Evolutionary conservation across 306 rosid genomes (phyloP), one percentile per base, ranked within the genome.

Genomic region (Rubus parviflorus): DNA sequence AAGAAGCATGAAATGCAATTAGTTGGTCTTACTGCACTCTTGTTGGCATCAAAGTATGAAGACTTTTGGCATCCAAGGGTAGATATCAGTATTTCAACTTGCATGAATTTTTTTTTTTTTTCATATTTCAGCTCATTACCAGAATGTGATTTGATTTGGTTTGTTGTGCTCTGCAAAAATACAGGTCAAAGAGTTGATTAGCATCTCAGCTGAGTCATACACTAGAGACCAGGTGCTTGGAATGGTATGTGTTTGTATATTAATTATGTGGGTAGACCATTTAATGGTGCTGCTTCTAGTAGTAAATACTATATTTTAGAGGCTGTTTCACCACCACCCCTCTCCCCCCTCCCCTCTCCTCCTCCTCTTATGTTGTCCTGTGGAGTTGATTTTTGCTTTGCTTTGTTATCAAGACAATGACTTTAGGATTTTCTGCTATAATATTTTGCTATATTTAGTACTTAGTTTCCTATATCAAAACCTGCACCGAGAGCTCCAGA

Each of bases 11-110:
- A 92, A 75, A 75, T 92, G 89, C 97, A 92, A 83, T 87, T 92
- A 84, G 93, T 95, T 87, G 98, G 97, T 82, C 92, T 95, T 22
- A 89, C 97, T n/a, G 87, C 97, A 37, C 89, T 95, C 78, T 69
- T 95, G 76, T 79, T 95, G 82, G 97, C 98, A 71, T 92, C 98
- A 7, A 95, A 95, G 73, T 92, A 92, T 15, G 98, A 95, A 82
- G 97, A 92, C 60, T 92, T 90, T 77, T 95, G 97, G 97, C 97
- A 92, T 89, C 97, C 97, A 43, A 86, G 92, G 86, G 98, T 90
- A 82, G 57, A 74, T 52, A 78, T 57, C 45, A 69, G 22, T 72
- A 25, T 42, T 5, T 68, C 70, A 38, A 30, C 54, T 60, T 60
- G 38, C 66, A 23, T 60, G 9, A 25, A 11, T 2, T 30, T 1